Evolutionary conservation across 2,329 filamentous ascomycete species (phyloP), one percentile per base, ranked within the genome.

Genomic region (Pseudogymnoascus sp.): DNA sequence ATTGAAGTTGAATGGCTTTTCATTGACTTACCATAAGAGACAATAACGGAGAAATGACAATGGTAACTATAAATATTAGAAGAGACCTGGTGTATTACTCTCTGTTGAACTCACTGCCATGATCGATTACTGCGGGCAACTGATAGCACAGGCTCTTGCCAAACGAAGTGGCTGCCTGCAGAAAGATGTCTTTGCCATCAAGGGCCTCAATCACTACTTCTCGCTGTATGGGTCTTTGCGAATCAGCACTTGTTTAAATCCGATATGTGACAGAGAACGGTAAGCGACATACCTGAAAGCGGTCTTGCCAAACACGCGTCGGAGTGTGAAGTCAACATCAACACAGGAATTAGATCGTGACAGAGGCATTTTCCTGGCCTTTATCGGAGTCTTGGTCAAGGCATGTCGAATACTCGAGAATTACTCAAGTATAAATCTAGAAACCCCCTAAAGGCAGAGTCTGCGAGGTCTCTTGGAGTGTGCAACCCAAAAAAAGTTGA

Each of bases 131-230:
- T 23, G 93, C 93, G 8, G 93, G 93, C 1, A 97, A 81, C 74
- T 97, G 93, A 73, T 93, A 97, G 77, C 93, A 97, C 62, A 97
- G 76, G 71, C 91, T 96, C 76, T 97, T 97, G 44, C 93, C 93
- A 74, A 97, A 97, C 9, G 88, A 91, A 2, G 90, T 93, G 63
- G 90, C 90, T 57, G 93, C 93, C 76, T 97, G 93, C 0, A 97
- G 83, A 72, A 96, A 97, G 47, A 97, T 89, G 87, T 97, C 93
- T 67, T 93, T 82, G 15, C 91, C 89, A 63, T 89, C 85, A 8
- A 97, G 80, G 2, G 90, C 90, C 7, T 91, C 89, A 64, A 83
- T 81, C 63, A 97, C 93, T 64, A 97, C 92, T 71, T 97, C 92
- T 65, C 90, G 86, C 73, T 97, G 93, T 38, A 90, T 79, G 10